Conservation (phyloP, 768 basidiomycete genomes). For the Lanmaoa rubissima region DNA sequence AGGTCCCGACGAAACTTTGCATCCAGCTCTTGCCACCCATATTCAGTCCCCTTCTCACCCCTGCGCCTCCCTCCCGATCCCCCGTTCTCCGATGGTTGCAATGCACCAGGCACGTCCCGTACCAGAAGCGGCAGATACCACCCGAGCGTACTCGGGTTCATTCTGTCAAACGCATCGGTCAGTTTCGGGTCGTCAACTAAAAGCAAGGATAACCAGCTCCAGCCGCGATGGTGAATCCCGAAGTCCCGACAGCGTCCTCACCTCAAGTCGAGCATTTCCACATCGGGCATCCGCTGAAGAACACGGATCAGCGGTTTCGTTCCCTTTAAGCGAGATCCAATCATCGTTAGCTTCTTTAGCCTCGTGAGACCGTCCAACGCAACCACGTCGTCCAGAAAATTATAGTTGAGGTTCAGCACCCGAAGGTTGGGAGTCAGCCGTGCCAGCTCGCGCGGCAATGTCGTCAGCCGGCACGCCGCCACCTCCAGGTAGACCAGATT, state of each 20-base stretch:
- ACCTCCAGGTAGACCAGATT: slow-evolving; percentile 91
- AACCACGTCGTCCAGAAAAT: slow-evolving; percentile 79
- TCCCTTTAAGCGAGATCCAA: slow-evolving; percentile 79
- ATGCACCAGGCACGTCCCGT: slow-evolving; percentile 60
- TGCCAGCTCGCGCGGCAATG: slow-evolving; percentile 67
- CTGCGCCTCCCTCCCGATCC: slow-evolving; percentile 19
- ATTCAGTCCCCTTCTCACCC: slow-evolving; percentile 32
- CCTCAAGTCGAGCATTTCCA: slow-evolving; percentile 93
- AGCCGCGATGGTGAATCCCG: slow-evolving; percentile 3
- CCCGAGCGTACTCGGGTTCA: slow-evolving; percentile 96
- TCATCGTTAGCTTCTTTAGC: slow-evolving; percentile 80
- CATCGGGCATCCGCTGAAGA: slow-evolving; percentile 67
- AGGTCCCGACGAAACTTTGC: slow-evolving; percentile 84
- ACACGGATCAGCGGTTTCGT: slow-evolving; percentile 72
- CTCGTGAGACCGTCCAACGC: slow-evolving; percentile 68
- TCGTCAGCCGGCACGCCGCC: slow-evolving; percentile 78
- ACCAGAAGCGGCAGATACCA: slow-evolving; percentile 92
- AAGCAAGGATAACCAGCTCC: neutral
- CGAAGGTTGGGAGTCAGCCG: slow-evolving; percentile 79
- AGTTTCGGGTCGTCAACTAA: slow-evolving; percentile 25
- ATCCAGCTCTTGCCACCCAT: slow-evolving; percentile 76
- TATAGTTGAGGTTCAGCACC: slow-evolving; percentile 94
- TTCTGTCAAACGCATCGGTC: slow-evolving; percentile 43
- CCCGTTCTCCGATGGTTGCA: slow-evolving; percentile 56
- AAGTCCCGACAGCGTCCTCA: slow-evolving; percentile 35